Percentiles rank a stretch among this genome's conserved stretches.
phyloP scores from a whole-genome alignment of 768 basidiomycete genomes.

The Calocybe cyanea region DNA sequence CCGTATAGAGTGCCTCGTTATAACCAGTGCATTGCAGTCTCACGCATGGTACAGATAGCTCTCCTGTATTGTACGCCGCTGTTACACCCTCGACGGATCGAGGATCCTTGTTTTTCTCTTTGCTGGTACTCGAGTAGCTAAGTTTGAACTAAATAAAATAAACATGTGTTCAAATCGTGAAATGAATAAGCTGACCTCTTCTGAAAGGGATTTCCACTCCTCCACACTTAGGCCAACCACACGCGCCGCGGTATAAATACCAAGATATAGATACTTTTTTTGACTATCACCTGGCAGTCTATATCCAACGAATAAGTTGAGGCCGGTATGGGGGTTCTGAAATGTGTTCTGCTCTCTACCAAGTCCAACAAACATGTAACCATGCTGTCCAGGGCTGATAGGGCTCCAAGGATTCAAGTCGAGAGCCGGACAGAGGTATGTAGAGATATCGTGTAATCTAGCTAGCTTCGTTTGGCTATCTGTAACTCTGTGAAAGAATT shows the following conservation, averaged over 20 bases:
- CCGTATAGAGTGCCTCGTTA: conserved; percentile 35
- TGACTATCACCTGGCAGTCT: conserved; percentile 20
- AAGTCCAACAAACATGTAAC: conserved; percentile 55
- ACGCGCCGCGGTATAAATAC: conserved; percentile 41
- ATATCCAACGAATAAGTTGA: conserved; percentile 44
- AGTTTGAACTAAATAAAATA: conserved; percentile 23
- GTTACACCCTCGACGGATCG: conserved; percentile 30
- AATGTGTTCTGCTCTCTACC: conserved; percentile 42
- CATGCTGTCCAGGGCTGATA: conserved; percentile 41
- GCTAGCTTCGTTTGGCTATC: conserved; percentile 25
- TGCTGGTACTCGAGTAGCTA: conserved; percentile 35
- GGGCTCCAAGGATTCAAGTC: conserved; percentile 56
- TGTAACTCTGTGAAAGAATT: conserved; percentile 20
- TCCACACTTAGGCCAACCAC: conserved; percentile 35
- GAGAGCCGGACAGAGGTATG: conserved; percentile 47
- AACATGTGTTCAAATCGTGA: not conserved
- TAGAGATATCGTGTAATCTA: conserved; percentile 28
- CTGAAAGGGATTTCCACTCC: conserved; percentile 44
- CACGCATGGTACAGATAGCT: conserved; percentile 45
- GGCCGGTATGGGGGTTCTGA: conserved; percentile 30
- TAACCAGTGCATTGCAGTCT: conserved; percentile 44
- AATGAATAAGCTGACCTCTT: conserved; percentile 27
- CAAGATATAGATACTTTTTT: conserved; percentile 41
- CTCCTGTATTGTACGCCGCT: conserved; percentile 42
- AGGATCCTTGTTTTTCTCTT: conserved; percentile 33